Evolutionary conservation across 495 filamentous ascomycete species (phyloP).

Genomic region (Podospora comata): DNA sequence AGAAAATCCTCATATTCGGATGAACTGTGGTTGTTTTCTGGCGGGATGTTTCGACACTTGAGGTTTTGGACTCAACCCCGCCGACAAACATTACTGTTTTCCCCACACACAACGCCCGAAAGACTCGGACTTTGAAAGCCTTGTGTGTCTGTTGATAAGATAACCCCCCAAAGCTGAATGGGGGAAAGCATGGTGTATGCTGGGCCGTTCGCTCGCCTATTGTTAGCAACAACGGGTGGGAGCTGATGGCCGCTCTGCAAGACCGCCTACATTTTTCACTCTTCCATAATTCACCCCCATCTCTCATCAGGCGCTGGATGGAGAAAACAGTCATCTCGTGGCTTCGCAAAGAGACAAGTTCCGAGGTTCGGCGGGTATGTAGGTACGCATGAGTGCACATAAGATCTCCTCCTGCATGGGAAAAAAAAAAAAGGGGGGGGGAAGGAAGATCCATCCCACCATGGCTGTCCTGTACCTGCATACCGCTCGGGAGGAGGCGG

Average conservation of each 20-base stretch:
- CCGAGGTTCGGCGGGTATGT: not conserved
- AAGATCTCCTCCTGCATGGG: not conserved
- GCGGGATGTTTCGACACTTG: not conserved
- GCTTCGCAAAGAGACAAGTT: not conserved
- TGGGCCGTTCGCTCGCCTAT: not conserved
- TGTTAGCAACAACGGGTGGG: not conserved
- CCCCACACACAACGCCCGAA: not conserved
- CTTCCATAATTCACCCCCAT: not conserved
- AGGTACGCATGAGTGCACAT: not conserved
- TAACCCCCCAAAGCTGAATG: not conserved
- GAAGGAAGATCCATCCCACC: not conserved
- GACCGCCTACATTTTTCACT: not conserved
- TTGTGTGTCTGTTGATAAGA: not conserved
- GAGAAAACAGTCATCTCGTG: not conserved
- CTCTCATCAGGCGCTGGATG: not conserved
- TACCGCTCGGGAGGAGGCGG: not conserved
- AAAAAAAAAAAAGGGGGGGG: not conserved
- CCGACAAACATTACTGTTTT: not conserved
- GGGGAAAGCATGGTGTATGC: not conserved
- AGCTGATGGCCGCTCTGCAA: not conserved
- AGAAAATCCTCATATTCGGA: not conserved
- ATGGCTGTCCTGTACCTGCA: constrained; percentile 2
- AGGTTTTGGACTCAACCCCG: too few relatives aligned
- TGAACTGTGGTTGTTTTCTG: not conserved
- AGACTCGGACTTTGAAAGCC: not conserved